Evolutionary conservation across 1,284 basidiomycete species (phyloP), one percentile per base, ranked within the genome.

Genomic region (Pholiota adiposa): DNA sequence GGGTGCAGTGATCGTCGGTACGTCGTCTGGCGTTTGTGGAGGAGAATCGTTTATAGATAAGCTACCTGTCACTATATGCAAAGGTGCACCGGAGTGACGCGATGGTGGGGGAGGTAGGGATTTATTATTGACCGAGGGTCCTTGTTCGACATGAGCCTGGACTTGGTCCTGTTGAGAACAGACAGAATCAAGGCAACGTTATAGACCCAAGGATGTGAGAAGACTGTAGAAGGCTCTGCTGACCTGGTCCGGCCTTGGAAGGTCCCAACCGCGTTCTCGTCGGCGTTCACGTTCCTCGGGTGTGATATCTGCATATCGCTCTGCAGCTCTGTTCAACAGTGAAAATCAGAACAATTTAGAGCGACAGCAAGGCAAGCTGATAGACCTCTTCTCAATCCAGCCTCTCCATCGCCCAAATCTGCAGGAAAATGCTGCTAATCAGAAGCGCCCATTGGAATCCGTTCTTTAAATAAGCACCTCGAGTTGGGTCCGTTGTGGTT

Each of bases 351-450:
- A 27, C 36, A 27, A 48, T 29, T 18, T 18, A 23, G 31, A 12
- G n/a, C 38, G 3, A 61, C 74, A 43, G 14, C 41, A 34, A 43
- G 23, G 41, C 27, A 23, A 36, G 14, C 9, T 16, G 18, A 33
- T 14, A 56, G 63, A 89, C 91, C 90, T 82, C 73, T 93, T 93
- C 77, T 93, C 91, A 60, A 93, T 89, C 91, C 91, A 93, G 18
- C 86, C 84, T 70, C 81, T 84, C 91, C 91, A 93, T 61, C 91
- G 80, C 38, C 92, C 91, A 67, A 93, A 92, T 68, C 90, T 91
- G 31, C 14, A 63, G 62, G 49, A 64, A 64, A 50, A 59, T 40
- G 33, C 44, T 29, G 34, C 34, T 18, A 27, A 34, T 59, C 33
- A 62, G 48, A 40, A 40, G 23, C 31, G 21, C 33, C 50, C 19